Conservation (phyloP, 768 basidiomycete species). For the Sarcodon sp. region DNA sequence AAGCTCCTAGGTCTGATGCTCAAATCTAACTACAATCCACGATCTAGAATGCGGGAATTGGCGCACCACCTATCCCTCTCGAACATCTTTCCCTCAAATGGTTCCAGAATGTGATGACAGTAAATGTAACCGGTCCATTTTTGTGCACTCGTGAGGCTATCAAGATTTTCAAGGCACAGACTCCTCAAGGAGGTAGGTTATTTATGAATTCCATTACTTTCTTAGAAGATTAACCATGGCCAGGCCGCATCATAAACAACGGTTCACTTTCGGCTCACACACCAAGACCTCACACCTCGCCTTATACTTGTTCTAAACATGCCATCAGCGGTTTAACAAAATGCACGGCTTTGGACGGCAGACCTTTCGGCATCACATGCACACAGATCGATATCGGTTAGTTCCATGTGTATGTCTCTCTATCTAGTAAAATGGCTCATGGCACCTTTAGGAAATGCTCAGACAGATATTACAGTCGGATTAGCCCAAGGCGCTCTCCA, state of each 20-base stretch:
- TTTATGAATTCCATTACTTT: neutral
- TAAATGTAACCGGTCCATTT: constrained; percentile 65
- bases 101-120: constrained; percentile 52
- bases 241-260: constrained; percentile 77
- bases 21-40: too few relatives aligned
- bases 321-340: constrained; percentile 70
- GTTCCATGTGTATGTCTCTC: neutral
- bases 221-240: neutral
- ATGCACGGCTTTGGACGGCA: constrained; percentile 64
- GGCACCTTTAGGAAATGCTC: constrained; percentile 50
- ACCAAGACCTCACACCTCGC: constrained; percentile 46
- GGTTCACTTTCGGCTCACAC: constrained; percentile 65
- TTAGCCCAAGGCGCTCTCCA: constrained; percentile 45
- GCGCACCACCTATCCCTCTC: constrained; percentile 32
- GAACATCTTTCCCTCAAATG: constrained; percentile 48
- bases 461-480: constrained; percentile 40
- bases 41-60: constrained; percentile 62
- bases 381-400: constrained; percentile 77
- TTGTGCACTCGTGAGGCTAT: constrained; percentile 71
- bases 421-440: neutral
- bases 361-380: constrained; percentile 58
- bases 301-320: constrained; percentile 76
- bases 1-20: too few relatives aligned
- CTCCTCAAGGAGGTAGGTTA: constrained; percentile 64
- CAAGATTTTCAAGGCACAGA: constrained; percentile 57